Percentiles rank a stretch among this genome's conserved stretches.
Conservation (phyloP, 176 grass and related monocot species). For the Triticum urartu region DNA sequence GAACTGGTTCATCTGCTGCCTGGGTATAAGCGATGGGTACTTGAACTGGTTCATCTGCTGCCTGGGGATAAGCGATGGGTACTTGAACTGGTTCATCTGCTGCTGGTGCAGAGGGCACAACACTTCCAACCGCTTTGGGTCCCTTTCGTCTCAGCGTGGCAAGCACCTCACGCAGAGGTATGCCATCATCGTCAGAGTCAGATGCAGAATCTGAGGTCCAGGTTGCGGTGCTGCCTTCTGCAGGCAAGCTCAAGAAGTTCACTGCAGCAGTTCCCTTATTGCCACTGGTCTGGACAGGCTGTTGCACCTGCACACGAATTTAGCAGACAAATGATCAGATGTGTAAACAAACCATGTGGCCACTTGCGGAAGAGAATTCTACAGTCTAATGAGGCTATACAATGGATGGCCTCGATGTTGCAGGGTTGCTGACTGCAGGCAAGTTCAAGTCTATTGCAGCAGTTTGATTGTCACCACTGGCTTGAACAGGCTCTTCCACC, state of each 20-base stretch:
- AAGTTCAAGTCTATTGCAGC: constrained; percentile 50
- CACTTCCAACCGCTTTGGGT: constrained; percentile 5
- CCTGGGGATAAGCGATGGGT: background rate
- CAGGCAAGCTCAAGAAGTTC: constrained; percentile 55
- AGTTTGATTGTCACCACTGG: background rate
- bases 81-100: background rate
- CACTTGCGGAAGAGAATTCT: background rate
- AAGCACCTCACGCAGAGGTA: background rate
- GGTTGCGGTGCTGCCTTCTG: constrained; percentile 29
- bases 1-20: background rate
- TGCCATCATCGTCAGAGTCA: background rate
- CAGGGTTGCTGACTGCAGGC: constrained; percentile 25
- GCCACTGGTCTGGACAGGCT: constrained; percentile 19
- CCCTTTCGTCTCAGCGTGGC: background rate
- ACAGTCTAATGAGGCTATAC: background rate
- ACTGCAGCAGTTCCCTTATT: constrained; percentile 8
- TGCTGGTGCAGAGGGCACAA: background rate
- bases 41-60: background rate
- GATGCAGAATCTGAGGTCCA: background rate
- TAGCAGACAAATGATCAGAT: constrained; percentile 24
- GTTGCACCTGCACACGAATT: constrained; percentile 40
- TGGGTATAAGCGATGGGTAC: background rate
- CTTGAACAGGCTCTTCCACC: constrained; percentile 40
- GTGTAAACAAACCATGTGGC: background rate
- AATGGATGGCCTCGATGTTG: constrained; percentile 1